Conservation (phyloP, 1,284 basidiomycete genomes). For the Microbotryum silenes-acaulis region DNA sequence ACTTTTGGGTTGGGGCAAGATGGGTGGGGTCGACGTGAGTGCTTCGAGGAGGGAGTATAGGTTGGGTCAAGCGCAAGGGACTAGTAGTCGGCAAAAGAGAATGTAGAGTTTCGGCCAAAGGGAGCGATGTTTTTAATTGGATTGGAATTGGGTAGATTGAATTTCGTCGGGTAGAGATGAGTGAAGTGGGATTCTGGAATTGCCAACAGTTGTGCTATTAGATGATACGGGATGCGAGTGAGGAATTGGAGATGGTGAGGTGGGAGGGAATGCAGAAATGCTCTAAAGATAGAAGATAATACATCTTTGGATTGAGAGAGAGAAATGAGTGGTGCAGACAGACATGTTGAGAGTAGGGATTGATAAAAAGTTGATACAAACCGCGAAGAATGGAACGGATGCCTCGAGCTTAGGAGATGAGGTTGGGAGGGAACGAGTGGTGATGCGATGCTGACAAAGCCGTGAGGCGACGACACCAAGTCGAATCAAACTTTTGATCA, state of each 20-base stretch:
- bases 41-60: slow-evolving; percentile 72
- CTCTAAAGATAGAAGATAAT: too few species aligned
- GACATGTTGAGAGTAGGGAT: too few species aligned
- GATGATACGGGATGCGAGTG: neutral
- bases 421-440: too few species aligned
- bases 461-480: too few species aligned
- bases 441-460: too few species aligned
- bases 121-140: too few species aligned
- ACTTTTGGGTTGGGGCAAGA: slow-evolving; percentile 80
- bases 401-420: too few species aligned
- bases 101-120: slow-evolving; percentile 46
- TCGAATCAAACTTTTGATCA: neutral
- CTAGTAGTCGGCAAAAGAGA: slow-evolving; percentile 62
- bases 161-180: neutral
- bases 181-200: neutral
- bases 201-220: neutral
- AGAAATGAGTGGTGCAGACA: too few species aligned
- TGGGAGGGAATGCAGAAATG: too few species aligned
- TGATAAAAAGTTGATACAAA: too few species aligned
- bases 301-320: too few species aligned
- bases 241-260: neutral
- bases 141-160: neutral
- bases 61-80: slow-evolving; percentile 60
- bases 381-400: too few species aligned
- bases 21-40: slow-evolving; percentile 70